A percentile compares a stretch with the other conserved stretches of the same genome.
Conservation (phyloP, 1,284 basidiomycete genomes). For the Salmacisia buchloeana region DNA sequence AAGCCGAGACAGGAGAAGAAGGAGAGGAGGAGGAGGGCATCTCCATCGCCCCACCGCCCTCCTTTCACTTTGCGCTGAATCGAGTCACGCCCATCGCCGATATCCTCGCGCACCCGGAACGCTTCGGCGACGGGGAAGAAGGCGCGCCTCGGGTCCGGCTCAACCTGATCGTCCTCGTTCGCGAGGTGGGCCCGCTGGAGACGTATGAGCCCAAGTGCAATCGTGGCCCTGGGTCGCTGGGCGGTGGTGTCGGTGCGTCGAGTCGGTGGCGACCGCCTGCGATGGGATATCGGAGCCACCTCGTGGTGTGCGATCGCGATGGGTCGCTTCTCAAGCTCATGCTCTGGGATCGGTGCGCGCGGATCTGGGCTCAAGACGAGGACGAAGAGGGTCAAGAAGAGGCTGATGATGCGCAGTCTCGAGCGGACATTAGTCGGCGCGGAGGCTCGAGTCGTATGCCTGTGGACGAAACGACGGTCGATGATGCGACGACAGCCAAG, state of each 20-base stretch:
- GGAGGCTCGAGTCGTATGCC: no score
- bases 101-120: not conserved
- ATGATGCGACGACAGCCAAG: no score
- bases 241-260: no score
- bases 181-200: slow-evolving; percentile 7
- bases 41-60: slow-evolving; percentile 3
- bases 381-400: not conserved
- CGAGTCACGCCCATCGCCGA: not conserved
- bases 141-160: not conserved
- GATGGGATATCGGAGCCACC: not conserved
- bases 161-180: slow-evolving; percentile 8
- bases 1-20: not conserved
- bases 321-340: not conserved
- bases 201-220: not conserved
- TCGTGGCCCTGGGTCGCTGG: not conserved
- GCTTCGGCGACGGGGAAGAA: not conserved
- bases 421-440: not conserved
- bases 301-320: not conserved
- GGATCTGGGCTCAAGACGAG: slow-evolving; percentile 1
- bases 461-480: no score
- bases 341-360: slow-evolving; percentile 4
- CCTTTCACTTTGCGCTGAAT: slow-evolving; percentile 4
- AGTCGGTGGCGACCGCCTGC: not conserved
- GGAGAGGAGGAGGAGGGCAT: not conserved
- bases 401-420: not conserved